Percentiles rank a stretch among this genome's conserved stretches.
These are phyloP conservation scores for Inonotus obliquus DNA, from an alignment of 1,284 basidiomycete genomes.

Conservation along the genomic window DNA sequence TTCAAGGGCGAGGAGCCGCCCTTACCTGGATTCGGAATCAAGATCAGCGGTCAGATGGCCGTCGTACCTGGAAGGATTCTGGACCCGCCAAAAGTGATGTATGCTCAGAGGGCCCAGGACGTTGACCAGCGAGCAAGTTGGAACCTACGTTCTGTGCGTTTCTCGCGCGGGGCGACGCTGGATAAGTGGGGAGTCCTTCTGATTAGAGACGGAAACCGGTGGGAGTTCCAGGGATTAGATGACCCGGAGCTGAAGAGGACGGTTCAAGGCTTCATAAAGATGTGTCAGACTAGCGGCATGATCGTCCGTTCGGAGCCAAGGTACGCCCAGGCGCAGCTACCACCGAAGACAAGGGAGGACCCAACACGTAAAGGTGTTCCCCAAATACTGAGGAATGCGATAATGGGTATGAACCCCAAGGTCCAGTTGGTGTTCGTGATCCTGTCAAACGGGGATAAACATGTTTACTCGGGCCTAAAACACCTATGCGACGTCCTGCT, in stretches of 20 bases:
- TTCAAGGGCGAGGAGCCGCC: constrained; percentile 41
- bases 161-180: constrained; percentile 48
- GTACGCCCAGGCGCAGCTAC: constrained; percentile 37
- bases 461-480: constrained; percentile 68
- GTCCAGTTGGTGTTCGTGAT: constrained; percentile 44
- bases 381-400: constrained; percentile 27
- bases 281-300: constrained; percentile 62
- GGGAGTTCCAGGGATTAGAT: constrained; percentile 39
- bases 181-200: constrained; percentile 60
- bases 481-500: constrained; percentile 60
- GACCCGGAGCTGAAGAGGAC: constrained; percentile 48
- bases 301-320: constrained; percentile 29
- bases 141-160: constrained; percentile 63
- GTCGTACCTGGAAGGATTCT: constrained; percentile 70
- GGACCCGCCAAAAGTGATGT: constrained; percentile 51
- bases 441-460: constrained; percentile 61
- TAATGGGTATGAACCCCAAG: constrained; percentile 29
- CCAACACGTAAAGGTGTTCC: constrained; percentile 45
- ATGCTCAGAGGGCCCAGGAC: constrained; percentile 40
- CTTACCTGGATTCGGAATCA: constrained; percentile 54
- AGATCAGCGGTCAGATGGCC: constrained; percentile 60
- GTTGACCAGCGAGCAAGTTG: constrained; percentile 64
- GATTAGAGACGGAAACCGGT: constrained; percentile 51
- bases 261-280: constrained; percentile 45
- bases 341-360: constrained; percentile 41